Evolutionary conservation across 1,284 basidiomycete genomes (phyloP).

Genomic region (Sanguinoderma infundibulare): DNA sequence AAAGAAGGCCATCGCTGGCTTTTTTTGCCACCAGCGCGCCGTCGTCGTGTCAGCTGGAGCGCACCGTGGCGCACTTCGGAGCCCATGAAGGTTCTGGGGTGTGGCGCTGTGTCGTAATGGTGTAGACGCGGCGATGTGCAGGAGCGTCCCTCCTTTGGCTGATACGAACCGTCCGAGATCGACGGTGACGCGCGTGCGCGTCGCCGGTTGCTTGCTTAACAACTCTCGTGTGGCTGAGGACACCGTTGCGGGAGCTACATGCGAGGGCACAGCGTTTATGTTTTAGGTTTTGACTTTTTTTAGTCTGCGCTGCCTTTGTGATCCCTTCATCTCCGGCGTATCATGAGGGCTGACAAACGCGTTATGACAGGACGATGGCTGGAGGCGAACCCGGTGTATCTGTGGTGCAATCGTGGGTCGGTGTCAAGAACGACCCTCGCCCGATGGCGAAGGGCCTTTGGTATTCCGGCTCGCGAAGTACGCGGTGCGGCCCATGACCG

Average conservation of each 20-base stretch:
- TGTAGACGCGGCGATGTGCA: slow-evolving; percentile 40
- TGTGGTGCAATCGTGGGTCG: slow-evolving; percentile 82
- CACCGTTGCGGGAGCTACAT: slow-evolving; percentile 83
- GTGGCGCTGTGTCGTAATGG: slow-evolving; percentile 28
- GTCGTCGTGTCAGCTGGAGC: slow-evolving; percentile 32
- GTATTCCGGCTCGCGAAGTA: slow-evolving; percentile 81
- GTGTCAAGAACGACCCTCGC: slow-evolving; percentile 53
- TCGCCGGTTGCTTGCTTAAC: slow-evolving; percentile 60
- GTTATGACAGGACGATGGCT: slow-evolving; percentile 58
- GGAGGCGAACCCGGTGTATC: slow-evolving; percentile 70
- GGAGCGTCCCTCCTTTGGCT: slow-evolving; percentile 60
- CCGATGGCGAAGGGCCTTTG: slow-evolving; percentile 42
- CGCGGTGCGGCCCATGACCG: slow-evolving; percentile 74
- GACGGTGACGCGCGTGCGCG: slow-evolving; percentile 35
- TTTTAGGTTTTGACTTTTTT: slow-evolving; percentile 6
- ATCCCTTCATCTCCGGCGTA: slow-evolving; percentile 8
- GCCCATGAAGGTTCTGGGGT: slow-evolving; percentile 57
- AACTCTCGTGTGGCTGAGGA: slow-evolving; percentile 78
- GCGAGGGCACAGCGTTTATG: slow-evolving; percentile 65
- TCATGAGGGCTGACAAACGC: slow-evolving; percentile 23
- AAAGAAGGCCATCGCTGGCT: slow-evolving; percentile 91
- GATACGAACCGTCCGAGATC: slow-evolving; percentile 90
- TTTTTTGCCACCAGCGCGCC: slow-evolving; percentile 72
- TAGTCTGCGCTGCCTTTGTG: slow-evolving; percentile 24
- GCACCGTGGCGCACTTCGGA: slow-evolving; percentile 40